phyloP scores from a whole-genome alignment of 345 rosid genomes.

The Bretschneidera sinensis region DNA sequence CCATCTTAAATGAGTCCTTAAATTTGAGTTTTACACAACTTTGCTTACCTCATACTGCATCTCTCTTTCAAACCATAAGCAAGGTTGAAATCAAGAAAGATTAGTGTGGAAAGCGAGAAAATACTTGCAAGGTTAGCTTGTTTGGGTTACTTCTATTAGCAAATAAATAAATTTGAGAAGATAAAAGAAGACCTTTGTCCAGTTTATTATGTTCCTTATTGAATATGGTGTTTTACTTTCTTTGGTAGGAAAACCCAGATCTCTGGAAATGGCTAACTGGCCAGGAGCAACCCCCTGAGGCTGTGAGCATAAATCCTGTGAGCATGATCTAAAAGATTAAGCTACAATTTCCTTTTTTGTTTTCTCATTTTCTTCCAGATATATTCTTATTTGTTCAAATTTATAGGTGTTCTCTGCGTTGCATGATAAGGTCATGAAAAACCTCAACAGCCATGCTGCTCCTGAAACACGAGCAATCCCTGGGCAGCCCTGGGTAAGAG shows the following conservation, averaged over 20 bases:
- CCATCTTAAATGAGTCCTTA: no score
- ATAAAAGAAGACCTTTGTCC: neutral
- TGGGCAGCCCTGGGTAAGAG: constrained; percentile 34
- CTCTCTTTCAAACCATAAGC: no score
- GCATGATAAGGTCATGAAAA: constrained; percentile 53
- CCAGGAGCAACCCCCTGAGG: constrained; percentile 88
- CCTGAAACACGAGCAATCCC: constrained; percentile 33
- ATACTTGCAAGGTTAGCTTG: neutral
- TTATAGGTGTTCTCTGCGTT: constrained; percentile 66
- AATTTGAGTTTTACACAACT: neutral
- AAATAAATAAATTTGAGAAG: no score
- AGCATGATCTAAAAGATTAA: constrained; percentile 16
- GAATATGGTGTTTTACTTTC: neutral
- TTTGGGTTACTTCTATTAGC: no score
- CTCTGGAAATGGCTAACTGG: constrained; percentile 93
- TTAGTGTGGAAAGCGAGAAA: neutral
- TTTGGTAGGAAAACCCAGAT: constrained; percentile 79
- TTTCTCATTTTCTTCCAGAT: neutral
- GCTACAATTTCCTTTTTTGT: neutral
- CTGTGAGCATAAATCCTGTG: constrained; percentile 65
- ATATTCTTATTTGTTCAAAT: constrained; percentile 4
- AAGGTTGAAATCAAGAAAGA: neutral
- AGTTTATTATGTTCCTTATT: neutral
- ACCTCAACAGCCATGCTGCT: constrained; percentile 27
- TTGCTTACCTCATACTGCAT: neutral